phyloP scores from a whole-genome alignment of 257 asterid genomes.

The Coffea canephora region DNA sequence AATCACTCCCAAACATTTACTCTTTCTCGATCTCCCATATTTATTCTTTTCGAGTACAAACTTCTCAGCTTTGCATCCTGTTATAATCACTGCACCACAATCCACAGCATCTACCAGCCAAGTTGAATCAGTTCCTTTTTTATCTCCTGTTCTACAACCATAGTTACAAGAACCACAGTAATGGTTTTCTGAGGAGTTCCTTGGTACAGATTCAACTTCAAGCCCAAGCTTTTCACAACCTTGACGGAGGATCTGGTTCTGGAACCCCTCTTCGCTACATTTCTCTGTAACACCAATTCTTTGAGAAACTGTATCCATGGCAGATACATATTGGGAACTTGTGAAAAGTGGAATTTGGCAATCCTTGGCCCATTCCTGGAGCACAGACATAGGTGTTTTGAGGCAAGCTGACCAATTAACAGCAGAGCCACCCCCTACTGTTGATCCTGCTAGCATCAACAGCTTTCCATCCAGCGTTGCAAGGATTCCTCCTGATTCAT shows the following conservation, averaged over 20 bases:
- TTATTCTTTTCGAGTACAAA: constrained; percentile 32
- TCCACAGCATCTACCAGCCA: constrained; percentile 89
- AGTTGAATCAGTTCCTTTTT: constrained; percentile 77
- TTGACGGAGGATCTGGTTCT: constrained; percentile 57
- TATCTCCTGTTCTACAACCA: constrained; percentile 76
- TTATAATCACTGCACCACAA: constrained; percentile 62
- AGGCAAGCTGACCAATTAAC: constrained; percentile 86
- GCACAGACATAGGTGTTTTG: constrained; percentile 50
- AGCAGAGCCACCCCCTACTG: constrained; percentile 97
- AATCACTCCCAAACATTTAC: constrained; percentile 61
- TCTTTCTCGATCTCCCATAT: constrained; percentile 13
- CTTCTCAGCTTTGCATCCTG: constrained; percentile 68
- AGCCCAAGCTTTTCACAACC: constrained; percentile 76
- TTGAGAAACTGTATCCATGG: constrained; percentile 66
- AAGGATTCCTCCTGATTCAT: constrained; percentile 68
- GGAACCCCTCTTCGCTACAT: constrained; percentile 67
- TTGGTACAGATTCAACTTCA: constrained; percentile 41
- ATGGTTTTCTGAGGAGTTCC: constrained; percentile 68
- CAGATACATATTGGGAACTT: constrained; percentile 37
- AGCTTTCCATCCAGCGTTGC: constrained; percentile 64
- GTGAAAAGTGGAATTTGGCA: constrained; percentile 41
- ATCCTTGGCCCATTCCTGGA: constrained; percentile 57
- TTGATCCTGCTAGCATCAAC: constrained; percentile 70
- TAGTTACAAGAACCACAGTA: constrained; percentile 78
- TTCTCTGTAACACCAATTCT: constrained; percentile 64